Percentiles rank a stretch among this genome's conserved stretches.
Conservation (phyloP, 805 yeast genomes). For the Saturnispora sanitii region DNA sequence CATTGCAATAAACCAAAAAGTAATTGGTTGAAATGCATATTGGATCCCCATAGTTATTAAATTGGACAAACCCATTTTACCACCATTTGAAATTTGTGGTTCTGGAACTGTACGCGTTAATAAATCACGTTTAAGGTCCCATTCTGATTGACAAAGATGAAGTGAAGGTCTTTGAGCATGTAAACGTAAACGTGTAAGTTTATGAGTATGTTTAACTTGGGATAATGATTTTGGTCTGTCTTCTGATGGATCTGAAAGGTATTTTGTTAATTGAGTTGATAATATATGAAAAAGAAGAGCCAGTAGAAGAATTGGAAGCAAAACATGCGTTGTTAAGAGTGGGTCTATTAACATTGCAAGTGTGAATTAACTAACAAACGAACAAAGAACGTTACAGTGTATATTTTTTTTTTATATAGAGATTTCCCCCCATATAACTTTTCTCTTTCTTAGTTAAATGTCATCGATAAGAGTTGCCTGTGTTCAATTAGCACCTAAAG, state of each 20-base stretch:
- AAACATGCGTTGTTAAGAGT: constrained; percentile 76
- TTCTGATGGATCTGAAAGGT: constrained; percentile 42
- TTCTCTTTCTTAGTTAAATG: constrained; percentile 21
- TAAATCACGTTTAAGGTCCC: too few relatives aligned
- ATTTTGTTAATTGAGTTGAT: constrained; percentile 54
- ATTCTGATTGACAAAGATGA: too few relatives aligned
- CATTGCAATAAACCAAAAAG: constrained; percentile 94
- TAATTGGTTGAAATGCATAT: constrained; percentile 82
- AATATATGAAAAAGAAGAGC: constrained; percentile 83
- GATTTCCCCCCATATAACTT: background rate
- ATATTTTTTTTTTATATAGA: too few relatives aligned
- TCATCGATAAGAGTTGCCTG: constrained; percentile 46
- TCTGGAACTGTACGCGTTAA: too few relatives aligned
- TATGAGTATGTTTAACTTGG: constrained; percentile 53
- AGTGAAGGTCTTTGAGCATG: too few relatives aligned
- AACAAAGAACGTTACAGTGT: too few relatives aligned
- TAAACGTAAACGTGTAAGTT: constrained; percentile 41
- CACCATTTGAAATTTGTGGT: too few relatives aligned
- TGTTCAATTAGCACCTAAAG: constrained; percentile 55
- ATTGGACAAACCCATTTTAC: too few relatives aligned
- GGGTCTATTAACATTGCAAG: constrained; percentile 48
- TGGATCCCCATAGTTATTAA: constrained; percentile 77
- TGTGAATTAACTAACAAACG: too few relatives aligned
- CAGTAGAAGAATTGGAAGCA: constrained; percentile 78
- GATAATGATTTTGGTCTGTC: constrained; percentile 42